A percentile compares a stretch with the other conserved stretches of the same genome.
phyloP scores from a whole-genome alignment of 225 moss, liverwort and hornwort genomes.

The Pseudisothecium myosuroides region DNA sequence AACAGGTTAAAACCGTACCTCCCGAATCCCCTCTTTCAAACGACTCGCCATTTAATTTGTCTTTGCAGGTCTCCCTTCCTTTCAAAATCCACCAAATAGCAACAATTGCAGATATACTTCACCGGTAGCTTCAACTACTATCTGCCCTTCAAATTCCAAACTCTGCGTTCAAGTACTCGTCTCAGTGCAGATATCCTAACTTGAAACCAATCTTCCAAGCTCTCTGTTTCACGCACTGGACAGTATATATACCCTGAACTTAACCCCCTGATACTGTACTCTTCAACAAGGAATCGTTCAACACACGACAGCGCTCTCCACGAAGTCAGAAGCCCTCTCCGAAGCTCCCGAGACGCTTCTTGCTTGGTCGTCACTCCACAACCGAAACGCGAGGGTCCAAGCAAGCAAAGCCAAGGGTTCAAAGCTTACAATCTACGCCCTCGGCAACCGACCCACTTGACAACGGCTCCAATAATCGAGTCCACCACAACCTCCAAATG shows the following conservation, averaged over 20 bases:
- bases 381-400: neutral
- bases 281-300: neutral
- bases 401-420: neutral
- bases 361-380: neutral
- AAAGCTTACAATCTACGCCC: neutral
- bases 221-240: neutral
- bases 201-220: neutral
- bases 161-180: neutral
- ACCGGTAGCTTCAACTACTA: neutral
- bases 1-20: neutral
- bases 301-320: neutral
- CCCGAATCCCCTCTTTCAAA: constrained; percentile 10
- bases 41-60: constrained; percentile 12
- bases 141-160: neutral
- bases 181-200: neutral
- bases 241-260: neutral
- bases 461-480: neutral
- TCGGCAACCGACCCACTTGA: neutral
- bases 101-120: neutral
- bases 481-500: neutral
- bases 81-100: neutral
- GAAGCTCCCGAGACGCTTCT: neutral
- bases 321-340: neutral
- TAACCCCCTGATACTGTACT: neutral
- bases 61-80: neutral